Base-by-base conservation (phyloP, 106 monocot genomes). In the Acanthochlamys bracteata region DNA sequence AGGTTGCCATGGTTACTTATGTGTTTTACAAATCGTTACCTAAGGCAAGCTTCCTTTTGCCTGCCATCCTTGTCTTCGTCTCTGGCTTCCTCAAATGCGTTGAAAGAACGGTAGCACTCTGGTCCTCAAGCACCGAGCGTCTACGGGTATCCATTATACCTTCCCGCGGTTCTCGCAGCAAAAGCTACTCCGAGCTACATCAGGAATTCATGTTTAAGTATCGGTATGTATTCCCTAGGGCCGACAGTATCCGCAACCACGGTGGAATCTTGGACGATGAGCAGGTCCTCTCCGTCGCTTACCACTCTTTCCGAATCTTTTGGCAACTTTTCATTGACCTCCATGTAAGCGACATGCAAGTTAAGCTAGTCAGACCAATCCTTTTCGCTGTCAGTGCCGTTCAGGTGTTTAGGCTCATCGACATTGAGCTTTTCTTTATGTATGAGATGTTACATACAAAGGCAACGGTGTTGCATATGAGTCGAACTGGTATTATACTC, bases 391-490 rank as follows among this genome's bases (percentile, higher is more conserved):
- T 33, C 2, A 7, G 27, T 15, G n/a, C 60, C 0, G 4, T 4
- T 0, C 51, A 73, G 20, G 76, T 76, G 0, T 77, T 72, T 53
- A 59, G 64, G 46, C 24, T 83, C 41, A 22, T 79, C 13, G 79
- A 79, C 58, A 53, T 68, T 7, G 75, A 83, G 65, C 71, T 83
- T 12, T 51, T 40, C 22, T 72, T 78, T 47, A 15, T 83, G 11
- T 83, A 79, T 52, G 71, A 78, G 1, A 42, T 54, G 14, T 71
- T 83, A 17, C 66, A 75, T 45, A 75, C 83, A 25, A 83, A 83
- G 57, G 15, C 71, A 14, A 16, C 51, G 15, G 24, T 69, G 10
- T 41, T 68, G 6, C 64, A 75, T n/a, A 49, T 71, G 20, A 0
- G 1, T 0, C 13, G 43, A 8, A 16, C 12, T 1, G 83, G 83